Conservation (phyloP, 768 basidiomycete species). For the Mycena floridula region DNA sequence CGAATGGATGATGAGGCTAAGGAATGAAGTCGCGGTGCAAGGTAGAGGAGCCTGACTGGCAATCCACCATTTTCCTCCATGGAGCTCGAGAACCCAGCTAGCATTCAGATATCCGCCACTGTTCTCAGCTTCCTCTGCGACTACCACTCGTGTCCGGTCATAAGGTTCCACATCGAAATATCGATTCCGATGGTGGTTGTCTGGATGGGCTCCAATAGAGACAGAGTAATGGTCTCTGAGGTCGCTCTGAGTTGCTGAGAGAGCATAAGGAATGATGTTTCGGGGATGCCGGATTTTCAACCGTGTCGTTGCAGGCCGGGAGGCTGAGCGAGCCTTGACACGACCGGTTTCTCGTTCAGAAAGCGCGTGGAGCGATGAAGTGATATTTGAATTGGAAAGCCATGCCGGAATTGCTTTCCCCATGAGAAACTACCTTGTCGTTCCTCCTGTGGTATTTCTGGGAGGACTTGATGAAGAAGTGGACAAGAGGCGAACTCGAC, state of each 20-base stretch:
- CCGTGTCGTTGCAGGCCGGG: constrained; percentile 2
- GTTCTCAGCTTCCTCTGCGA: constrained; percentile 16
- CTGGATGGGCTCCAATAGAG: constrained; percentile 36
- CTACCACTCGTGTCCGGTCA: constrained; percentile 72
- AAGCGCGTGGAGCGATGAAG: not conserved
- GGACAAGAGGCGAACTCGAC: not conserved
- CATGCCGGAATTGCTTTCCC: not conserved
- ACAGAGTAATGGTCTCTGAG: constrained; percentile 49
- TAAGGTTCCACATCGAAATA: constrained; percentile 74
- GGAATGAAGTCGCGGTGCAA: constrained; percentile 66
- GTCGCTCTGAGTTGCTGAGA: not conserved
- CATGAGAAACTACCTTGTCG: not conserved
- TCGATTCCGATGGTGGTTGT: constrained; percentile 51
- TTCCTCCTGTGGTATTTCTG: not conserved
- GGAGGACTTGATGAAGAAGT: not conserved
- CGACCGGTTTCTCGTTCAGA: constrained; percentile 26
- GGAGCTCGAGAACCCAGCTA: constrained; percentile 75
- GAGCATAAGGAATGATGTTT: not conserved
- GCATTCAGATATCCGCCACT: constrained; percentile 70
- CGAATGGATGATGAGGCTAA: constrained; percentile 59
- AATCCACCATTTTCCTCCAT: constrained; percentile 77
- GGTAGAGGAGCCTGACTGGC: constrained; percentile 79
- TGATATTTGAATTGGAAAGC: not conserved
- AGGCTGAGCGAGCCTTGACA: constrained; percentile 21
- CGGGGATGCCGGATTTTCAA: not conserved